Evolutionary conservation across 345 rosid species (phyloP), one percentile per base, ranked within the genome.

Genomic region (Rhizophora apiculata): DNA sequence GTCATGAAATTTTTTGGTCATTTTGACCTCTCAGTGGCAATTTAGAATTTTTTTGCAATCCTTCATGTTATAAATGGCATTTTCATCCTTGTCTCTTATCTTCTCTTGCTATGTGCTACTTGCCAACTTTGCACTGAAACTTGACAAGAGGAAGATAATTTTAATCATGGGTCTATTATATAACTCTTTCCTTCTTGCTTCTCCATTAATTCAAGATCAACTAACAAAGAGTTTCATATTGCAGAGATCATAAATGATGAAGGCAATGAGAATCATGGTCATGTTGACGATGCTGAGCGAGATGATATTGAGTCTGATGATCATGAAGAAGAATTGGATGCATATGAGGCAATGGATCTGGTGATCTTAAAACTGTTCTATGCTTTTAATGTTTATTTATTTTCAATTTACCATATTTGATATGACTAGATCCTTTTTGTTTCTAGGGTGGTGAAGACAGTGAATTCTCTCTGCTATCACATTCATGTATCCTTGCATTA

Each of bases 401-500:
- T 58, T 54, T 32, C 39, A 31, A 46, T 30, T 60, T 54, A 31
- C 22, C 15, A 52, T 52, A 19, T 60, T 32, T 74, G 46, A 31
- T 5, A 26, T 49, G 13, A 1, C 11, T 18, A 27, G 9, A 5
- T 37, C 32, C 30, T 39, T 48, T 68, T 55, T n/a, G 10, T 60
- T 76, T 76, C 69, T 79, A 89, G 98, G 94, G 61, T 60, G 87
- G 55, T 16, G 85, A 83, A 65, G 89, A 86, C 63, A 83, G 80
- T 62, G 93, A 87, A 56, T 73, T 81, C 64, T 82, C 83, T 39
- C 57, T 84, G 68, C 84, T 82, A 48, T 76, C 84, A 26, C 74
- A 77, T 72, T 78, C 81, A 62, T 78, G 97, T 94, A 91, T 94
- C 97, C 96, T 87, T 79, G 2, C 57, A n/a, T 66, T 6, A n/a